Conservation (phyloP, 2,329 filamentous ascomycete species). For the Penicillium brasilianum region DNA sequence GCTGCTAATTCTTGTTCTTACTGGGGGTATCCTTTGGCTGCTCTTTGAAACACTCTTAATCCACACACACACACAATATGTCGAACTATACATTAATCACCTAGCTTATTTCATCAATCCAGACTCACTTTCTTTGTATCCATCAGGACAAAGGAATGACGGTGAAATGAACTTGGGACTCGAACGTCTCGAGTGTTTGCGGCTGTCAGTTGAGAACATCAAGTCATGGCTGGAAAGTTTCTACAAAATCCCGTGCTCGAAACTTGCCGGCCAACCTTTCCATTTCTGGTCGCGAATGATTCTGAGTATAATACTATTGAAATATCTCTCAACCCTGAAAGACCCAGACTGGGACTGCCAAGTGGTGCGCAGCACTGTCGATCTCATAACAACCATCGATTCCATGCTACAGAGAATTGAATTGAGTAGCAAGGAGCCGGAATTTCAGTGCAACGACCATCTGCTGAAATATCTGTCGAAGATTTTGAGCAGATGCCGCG, state of each 20-base stretch:
- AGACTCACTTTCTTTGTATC: conserved; percentile 18
- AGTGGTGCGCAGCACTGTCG: conserved; percentile 40
- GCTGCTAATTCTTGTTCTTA: conserved; percentile 11
- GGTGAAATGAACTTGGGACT: conserved; percentile 28
- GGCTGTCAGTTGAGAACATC: conserved; percentile 42
- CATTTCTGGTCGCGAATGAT: conserved; percentile 47
- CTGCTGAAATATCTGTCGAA: conserved; percentile 32
- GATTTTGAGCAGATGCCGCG: conserved; percentile 30
- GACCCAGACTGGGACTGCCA: conserved; percentile 48
- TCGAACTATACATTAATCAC: conserved; percentile 37
- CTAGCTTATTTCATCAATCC: conserved; percentile 33
- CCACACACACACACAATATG: conserved; percentile 36
- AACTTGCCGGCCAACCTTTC: conserved; percentile 40
- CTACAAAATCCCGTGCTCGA: conserved; percentile 31
- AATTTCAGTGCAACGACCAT: conserved; percentile 38
- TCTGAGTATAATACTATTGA: conserved; percentile 41
- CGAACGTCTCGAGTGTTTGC: conserved; percentile 42
- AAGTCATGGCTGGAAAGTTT: conserved; percentile 43
- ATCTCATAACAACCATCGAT: conserved; percentile 40
- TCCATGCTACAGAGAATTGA: conserved; percentile 37
- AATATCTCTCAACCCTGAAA: conserved; percentile 43
- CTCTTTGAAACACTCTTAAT: conserved; percentile 32
- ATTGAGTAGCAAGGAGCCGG: conserved; percentile 32
- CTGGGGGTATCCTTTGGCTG: conserved; percentile 2
- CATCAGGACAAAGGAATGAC: conserved; percentile 16